phyloP scores from a whole-genome alignment of 1,139 yeast genomes.

The Saccharomycopsis phalli region DNA sequence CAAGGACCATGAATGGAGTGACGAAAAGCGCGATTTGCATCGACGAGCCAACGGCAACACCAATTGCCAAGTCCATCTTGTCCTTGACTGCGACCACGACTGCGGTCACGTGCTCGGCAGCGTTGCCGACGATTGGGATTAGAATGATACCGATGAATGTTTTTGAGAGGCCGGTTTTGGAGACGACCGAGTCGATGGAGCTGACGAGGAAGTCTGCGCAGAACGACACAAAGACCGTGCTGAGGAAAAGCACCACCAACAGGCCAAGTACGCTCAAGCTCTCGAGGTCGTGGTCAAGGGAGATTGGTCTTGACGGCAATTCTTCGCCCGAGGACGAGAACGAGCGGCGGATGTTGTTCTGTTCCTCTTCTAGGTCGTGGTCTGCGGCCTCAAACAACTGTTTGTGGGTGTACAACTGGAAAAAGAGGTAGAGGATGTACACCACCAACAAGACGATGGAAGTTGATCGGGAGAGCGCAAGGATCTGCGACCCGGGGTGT shows the following conservation, averaged over 20 bases:
- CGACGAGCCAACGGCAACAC: constrained; percentile 94
- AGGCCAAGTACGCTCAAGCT: constrained; percentile 22
- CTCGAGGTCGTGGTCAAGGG: constrained; percentile 26
- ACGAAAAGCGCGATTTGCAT: constrained; percentile 91
- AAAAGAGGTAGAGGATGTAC: constrained; percentile 68
- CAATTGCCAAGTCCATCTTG: constrained; percentile 95
- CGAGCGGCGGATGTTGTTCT: constrained; percentile 4
- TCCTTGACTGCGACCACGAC: constrained; percentile 90
- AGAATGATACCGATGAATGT: constrained; percentile 91
- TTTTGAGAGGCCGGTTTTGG: constrained; percentile 76
- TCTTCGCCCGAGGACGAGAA: neutral
- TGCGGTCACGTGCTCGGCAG: constrained; percentile 97
- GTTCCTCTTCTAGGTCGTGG: constrained; percentile 23
- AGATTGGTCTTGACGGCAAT: neutral
- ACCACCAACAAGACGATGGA: constrained; percentile 66
- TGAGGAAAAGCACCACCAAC: constrained; percentile 37
- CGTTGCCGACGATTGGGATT: constrained; percentile 95
- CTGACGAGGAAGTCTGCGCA: constrained; percentile 94
- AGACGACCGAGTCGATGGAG: constrained; percentile 84
- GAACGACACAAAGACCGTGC: constrained; percentile 74
- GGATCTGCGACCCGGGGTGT: constrained; percentile 45
- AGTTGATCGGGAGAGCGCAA: constrained; percentile 82
- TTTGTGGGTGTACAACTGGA: constrained; percentile 86
- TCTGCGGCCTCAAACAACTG: constrained; percentile 42
- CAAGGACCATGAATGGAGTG: constrained; percentile 90